Conservation (phyloP, 345 rosid genomes). For the Euphorbia peplus region DNA sequence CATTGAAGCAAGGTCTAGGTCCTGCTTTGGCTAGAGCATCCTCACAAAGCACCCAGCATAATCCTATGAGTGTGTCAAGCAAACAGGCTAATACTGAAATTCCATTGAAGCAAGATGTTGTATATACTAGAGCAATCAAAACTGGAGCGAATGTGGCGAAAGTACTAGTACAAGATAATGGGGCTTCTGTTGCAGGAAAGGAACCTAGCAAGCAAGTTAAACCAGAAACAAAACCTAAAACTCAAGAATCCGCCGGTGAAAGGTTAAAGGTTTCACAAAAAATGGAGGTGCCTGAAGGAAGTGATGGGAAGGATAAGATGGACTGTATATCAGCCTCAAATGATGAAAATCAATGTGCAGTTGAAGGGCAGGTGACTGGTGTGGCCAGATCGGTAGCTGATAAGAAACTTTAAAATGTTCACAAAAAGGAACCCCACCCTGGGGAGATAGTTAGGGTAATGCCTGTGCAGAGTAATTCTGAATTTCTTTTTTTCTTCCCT, state of each 20-base stretch:
- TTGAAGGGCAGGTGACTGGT: conserved; percentile 16
- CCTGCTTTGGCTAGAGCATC: too few relatives aligned
- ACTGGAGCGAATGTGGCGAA: conserved; percentile 23
- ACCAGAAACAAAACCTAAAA: conserved; percentile 28
- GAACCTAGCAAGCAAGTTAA: conserved; percentile 13
- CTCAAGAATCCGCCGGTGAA: conserved; percentile 19
- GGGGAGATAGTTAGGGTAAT: too few relatives aligned
- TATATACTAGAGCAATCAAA: conserved; percentile 19
- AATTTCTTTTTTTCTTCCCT: too few relatives aligned
- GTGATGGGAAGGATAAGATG: conserved; percentile 20
- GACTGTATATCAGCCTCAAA: conserved; percentile 15
- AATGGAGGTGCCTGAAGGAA: conserved; percentile 26
- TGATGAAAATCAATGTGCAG: conserved; percentile 23
- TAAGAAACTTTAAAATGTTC: too few relatives aligned
- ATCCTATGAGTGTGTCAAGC: conserved; percentile 18
- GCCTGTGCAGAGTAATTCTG: too few relatives aligned
- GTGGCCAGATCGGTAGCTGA: too few relatives aligned
- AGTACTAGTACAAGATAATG: conserved; percentile 30
- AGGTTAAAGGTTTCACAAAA: conserved; percentile 24
- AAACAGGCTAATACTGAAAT: conserved; percentile 30
- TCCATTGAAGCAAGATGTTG: conserved; percentile 30
- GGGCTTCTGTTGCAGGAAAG: conserved; percentile 16
- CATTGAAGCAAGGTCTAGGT: too few relatives aligned
- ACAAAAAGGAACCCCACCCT: too few relatives aligned
- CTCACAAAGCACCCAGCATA: conserved; percentile 11